Evolutionary conservation across 441 rosid species (phyloP).

Genomic region (Euphorbia celastroides): DNA sequence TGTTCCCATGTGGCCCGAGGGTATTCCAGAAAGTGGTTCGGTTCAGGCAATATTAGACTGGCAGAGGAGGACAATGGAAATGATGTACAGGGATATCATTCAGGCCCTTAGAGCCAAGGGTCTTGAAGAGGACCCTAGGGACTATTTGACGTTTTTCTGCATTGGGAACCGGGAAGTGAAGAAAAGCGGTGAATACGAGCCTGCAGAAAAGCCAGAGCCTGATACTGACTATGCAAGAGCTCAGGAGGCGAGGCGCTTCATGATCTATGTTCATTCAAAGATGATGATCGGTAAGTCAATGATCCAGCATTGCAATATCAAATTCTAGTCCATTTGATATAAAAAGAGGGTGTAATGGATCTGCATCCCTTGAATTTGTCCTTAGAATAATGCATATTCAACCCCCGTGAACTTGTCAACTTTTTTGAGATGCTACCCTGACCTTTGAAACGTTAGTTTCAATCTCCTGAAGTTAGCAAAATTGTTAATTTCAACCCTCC

Average conservation of each 20-base stretch:
- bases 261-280: slow-evolving; percentile 92
- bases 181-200: slow-evolving; percentile 69
- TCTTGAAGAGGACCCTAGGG: slow-evolving; percentile 54
- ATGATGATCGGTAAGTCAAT: slow-evolving; percentile 93
- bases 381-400: too few relatives aligned
- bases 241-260: slow-evolving; percentile 83
- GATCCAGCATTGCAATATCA: too few relatives aligned
- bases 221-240: slow-evolving; percentile 70
- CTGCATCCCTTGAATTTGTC: neutral
- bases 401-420: too few relatives aligned
- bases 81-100: slow-evolving; percentile 79
- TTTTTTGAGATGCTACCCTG: too few relatives aligned
- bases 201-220: slow-evolving; percentile 65
- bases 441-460: too few relatives aligned
- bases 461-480: too few relatives aligned
- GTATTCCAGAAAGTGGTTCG: slow-evolving; percentile 81
- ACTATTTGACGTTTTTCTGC: slow-evolving; percentile 86
- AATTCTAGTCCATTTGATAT: neutral
- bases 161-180: slow-evolving; percentile 83
- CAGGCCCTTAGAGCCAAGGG: slow-evolving; percentile 60
- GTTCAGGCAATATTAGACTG: slow-evolving; percentile 94
- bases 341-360: neutral
- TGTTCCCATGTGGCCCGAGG: slow-evolving; percentile 99
- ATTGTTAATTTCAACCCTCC: too few relatives aligned
- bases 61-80: slow-evolving; percentile 92